Base-by-base conservation (phyloP, 768 basidiomycete species). In the Polyporus arcularius region DNA sequence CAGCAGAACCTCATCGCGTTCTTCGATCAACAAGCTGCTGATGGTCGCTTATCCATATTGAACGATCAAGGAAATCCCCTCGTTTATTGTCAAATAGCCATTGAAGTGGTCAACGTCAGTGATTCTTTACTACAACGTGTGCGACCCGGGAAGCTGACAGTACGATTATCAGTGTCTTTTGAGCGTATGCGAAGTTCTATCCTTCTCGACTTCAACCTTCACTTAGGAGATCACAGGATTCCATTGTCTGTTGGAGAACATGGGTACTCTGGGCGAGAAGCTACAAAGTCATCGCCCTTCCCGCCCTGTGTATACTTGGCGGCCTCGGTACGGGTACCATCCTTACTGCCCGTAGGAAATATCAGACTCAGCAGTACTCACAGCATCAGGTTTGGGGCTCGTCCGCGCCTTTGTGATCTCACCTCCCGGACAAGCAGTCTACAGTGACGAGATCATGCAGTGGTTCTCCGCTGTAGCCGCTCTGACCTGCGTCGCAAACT, bases 21-120 rank as follows among this genome's bases (percentile, higher is more conserved):
- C 35, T 57, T 57, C 45, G 32, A 57, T 12, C 28, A 57, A 21
- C 32, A 57, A 15, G 43, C 55, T 15, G 47, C 46, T 2, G 45
- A 57, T 11, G 55, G 55, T 7, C 28, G 47, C 11, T 31, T 35
- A 8, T 48, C 55, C 1, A 57, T 43, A 18, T 39, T 57, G 38
- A 48, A 57, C 39, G 45, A 57, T 32, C 55, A n/a, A 14, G 31
- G 45, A 6, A 26, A 40, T 35, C 47, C 55, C 5, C 28, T 31
- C 11, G 28, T 57, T 11, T 38, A 18, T 14, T 21, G 4, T 6
- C 45, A 57, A 38, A 57, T 46, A n/a, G 21, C 28, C 32, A 40
- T 57, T 9, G 55, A 57, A 21, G 15, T 57, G 28, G 10, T 49
- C 21, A 57, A 57, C 47, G 55, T 57, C 16, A 48, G 55, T 49